These are phyloP conservation scores for Flaveria robusta DNA, from an alignment of 129 eudicot species.

Conservation along the genomic window DNA sequence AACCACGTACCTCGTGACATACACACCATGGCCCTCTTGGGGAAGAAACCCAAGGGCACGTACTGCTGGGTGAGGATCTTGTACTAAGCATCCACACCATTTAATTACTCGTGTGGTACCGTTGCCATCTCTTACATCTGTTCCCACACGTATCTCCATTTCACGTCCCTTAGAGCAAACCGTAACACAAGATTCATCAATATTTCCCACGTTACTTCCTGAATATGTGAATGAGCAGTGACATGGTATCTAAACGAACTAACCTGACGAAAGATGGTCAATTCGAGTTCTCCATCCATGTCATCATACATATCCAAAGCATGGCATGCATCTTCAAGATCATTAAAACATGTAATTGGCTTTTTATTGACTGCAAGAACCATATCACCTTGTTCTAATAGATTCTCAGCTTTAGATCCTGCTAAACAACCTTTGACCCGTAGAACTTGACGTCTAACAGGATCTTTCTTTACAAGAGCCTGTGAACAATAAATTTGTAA, in stretches of 20 bases:
- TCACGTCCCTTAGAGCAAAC: conserved; percentile 65
- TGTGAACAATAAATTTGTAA: conserved; percentile 29
- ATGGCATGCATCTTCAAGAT: conserved; percentile 88
- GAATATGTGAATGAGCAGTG: background rate
- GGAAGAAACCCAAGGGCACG: conserved; percentile 96
- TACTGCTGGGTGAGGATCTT: conserved; percentile 84
- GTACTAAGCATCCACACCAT: conserved; percentile 94
- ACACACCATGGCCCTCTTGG: conserved; percentile 91
- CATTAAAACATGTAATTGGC: conserved; percentile 83
- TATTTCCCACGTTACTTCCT: background rate
- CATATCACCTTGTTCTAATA: conserved; percentile 93
- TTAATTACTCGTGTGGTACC: conserved; percentile 86
- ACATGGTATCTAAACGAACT: background rate
- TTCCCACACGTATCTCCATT: conserved; percentile 78
- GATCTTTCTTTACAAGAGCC: conserved; percentile 92
- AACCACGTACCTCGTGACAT: conserved; percentile 63
- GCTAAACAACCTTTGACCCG: conserved; percentile 95
- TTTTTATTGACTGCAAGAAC: conserved; percentile 77
- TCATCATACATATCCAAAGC: conserved; percentile 55
- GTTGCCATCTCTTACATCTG: conserved; percentile 89
- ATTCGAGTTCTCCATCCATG: conserved; percentile 57
- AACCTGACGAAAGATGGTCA: conserved; percentile 91
- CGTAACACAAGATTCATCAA: conserved; percentile 16
- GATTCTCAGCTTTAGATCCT: conserved; percentile 80
- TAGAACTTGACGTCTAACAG: conserved; percentile 83